These are phyloP conservation scores for Fusarium caatingaense DNA, from an alignment of 2,329 filamentous ascomycete species.

Conservation along the genomic window DNA sequence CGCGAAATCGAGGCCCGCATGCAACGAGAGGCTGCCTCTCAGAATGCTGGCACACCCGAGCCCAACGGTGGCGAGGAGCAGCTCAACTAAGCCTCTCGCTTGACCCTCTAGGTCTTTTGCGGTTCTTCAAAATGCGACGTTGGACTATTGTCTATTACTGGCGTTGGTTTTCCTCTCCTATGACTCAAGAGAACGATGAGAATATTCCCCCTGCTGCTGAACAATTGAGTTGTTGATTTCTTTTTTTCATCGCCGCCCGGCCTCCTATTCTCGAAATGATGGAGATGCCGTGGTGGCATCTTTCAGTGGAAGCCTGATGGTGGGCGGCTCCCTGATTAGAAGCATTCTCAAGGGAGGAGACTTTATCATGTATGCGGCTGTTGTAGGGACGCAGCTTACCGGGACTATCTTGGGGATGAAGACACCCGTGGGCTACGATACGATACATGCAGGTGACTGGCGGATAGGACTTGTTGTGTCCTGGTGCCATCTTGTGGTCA, in stretches of 20 bases:
- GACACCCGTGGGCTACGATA: constrained; percentile 35
- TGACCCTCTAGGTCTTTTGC: constrained; percentile 48
- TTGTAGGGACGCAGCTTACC: constrained; percentile 39
- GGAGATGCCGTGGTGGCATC: neutral
- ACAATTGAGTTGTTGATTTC: constrained; percentile 52
- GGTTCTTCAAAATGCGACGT: constrained; percentile 55
- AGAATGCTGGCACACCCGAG: constrained; percentile 57
- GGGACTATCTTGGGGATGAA: constrained; percentile 38
- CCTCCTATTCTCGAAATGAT: constrained; percentile 49
- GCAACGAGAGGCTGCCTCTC: constrained; percentile 81
- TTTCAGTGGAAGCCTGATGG: constrained; percentile 29
- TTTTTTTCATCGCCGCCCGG: constrained; percentile 51
- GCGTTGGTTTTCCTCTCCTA: constrained; percentile 60
- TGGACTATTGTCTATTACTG: constrained; percentile 60
- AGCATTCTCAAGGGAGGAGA: constrained; percentile 31
- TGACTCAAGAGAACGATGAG: constrained; percentile 57
- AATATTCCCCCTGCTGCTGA: constrained; percentile 57
- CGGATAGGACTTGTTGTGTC: constrained; percentile 20
- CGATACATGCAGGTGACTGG: constrained; percentile 40
- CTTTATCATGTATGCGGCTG: constrained; percentile 34
- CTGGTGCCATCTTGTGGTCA: constrained; percentile 33
- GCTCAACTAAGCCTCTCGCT: constrained; percentile 58
- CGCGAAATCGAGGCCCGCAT: constrained; percentile 99
- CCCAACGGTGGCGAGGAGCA: constrained; percentile 66
- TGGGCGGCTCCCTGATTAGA: constrained; percentile 33